Evolutionary conservation across 805 yeast species (phyloP), one percentile per base, ranked within the genome.

Genomic region (Hanseniaspora lachancei): DNA sequence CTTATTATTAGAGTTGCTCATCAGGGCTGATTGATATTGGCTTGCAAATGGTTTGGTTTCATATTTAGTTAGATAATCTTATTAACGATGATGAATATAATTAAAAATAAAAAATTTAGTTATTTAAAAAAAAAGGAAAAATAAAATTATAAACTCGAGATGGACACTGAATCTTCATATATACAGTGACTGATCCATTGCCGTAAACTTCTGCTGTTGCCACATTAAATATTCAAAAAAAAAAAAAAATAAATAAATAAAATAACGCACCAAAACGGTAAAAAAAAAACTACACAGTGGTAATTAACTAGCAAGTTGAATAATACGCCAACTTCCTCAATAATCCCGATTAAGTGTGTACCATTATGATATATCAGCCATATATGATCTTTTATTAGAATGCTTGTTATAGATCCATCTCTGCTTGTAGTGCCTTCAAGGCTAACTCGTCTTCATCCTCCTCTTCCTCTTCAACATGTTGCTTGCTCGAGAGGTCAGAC

Each of bases 391-490:
- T 32, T 32, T 32, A 32, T 32, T 32, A 32, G n/a, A 12, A 12
- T 2, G 12, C 12, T 5, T 32, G 35, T 70, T 69, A 84, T 66
- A 84, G 73, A 15, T 93, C 93, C 93, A 86, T 85, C 68, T 86
- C 93, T 27, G 88, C 91, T 68, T 86, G 95, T 60, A 86, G 70
- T 57, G 84, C 89, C 64, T 79, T 79, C 66, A 86, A 74, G 35
- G 93, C 95, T 65, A 80, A 81, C 69, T 85, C 93, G 65, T 86
- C 95, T 63, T 86, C 95, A 64, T 84, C 91, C 57, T 82, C 87
- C 47, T 76, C 80, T 46, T 76, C 80, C 32, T 66, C 72, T 43
- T 64, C 66, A 24, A 58, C 63, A 27, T 61, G 66, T 16, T 60
- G 43, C 60, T 60, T 44, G 61, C 60, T 27, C 58, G 54, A 52